Evolutionary conservation across 208 protist genomes (phyloP), one percentile per base, ranked within the genome.

Genomic region (Trypanosoma theileri): DNA sequence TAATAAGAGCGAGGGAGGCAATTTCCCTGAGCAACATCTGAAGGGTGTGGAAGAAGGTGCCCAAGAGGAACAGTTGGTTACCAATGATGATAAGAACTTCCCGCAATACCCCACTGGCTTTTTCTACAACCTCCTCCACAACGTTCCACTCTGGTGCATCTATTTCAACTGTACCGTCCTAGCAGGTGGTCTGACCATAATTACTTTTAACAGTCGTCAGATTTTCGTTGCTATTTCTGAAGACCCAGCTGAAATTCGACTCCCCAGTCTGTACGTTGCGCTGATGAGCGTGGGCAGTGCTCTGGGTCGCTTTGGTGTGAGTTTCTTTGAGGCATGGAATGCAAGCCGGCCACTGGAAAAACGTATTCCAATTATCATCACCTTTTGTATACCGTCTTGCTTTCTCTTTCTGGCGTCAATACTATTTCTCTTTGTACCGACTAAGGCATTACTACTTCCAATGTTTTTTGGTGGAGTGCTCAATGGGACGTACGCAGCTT

Each of bases 401-500:
- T 41, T 79, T 11, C 53, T 73, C 22, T 54, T 59, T 22, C 48
- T 80, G 14, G 53, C 72, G 26, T 69, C 40, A 42, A 63, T 79
- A 54, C 69, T 82, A 19, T 79, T 82, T 61, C 68, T 82, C 13
- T 52, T 73, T 48, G 19, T 82, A 24, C 71, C 46, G 28, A 1
- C 24, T 16, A 35, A 21, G 8, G 19, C n/a, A 16, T 59, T 59
- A 42, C 6, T 42, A 44, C 17, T 75, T n/a, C 79, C 79, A 8
- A 76, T 81, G 66, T 21, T 85, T 46, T 63, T 85, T 11, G 45
- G 24, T 16, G 74, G 71, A 45, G 45, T 85, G 21, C 64, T 53
- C n/a, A 79, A 77, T 66, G 80, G 80, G 45, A 71, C 73, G 45
- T 81, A 79, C 71, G 70, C 71, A 42, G 80, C 75, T n/a, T 57